Conservation (phyloP, 2,329 filamentous ascomycete genomes). For the Aspergillus texensis region DNA sequence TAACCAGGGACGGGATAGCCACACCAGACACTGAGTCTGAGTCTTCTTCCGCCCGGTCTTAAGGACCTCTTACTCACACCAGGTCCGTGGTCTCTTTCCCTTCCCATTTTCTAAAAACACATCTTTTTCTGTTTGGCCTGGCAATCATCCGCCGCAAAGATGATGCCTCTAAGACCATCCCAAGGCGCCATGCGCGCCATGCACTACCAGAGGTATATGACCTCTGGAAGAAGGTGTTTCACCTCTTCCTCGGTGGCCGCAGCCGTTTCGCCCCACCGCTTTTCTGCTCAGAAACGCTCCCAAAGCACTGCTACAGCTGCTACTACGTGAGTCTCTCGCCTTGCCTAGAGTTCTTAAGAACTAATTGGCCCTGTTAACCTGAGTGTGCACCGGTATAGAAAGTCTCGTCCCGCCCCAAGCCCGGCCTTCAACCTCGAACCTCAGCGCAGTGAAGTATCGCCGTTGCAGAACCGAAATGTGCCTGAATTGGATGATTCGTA, state of each 20-base stretch:
- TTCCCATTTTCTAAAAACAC: slow-evolving; percentile 15
- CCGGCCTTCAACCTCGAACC: slow-evolving; percentile 60
- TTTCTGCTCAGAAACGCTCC: slow-evolving; percentile 45
- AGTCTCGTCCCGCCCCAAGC: slow-evolving; percentile 63
- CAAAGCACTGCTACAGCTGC: slow-evolving; percentile 54
- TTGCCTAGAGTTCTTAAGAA: too few species aligned
- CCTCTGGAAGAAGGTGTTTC: slow-evolving; percentile 43
- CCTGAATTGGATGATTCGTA: slow-evolving; percentile 81
- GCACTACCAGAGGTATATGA: slow-evolving; percentile 44
- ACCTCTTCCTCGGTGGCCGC: slow-evolving; percentile 49
- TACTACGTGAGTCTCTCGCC: slow-evolving; percentile 54
- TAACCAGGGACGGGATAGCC: slow-evolving; percentile 15
- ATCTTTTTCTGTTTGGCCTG: slow-evolving; percentile 34
- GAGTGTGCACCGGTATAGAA: slow-evolving; percentile 39
- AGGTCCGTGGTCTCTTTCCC: slow-evolving; percentile 19
- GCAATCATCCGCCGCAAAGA: slow-evolving; percentile 40
- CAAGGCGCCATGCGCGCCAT: slow-evolving; percentile 52
- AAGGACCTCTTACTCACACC: slow-evolving; percentile 27
- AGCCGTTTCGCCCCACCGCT: slow-evolving; percentile 51
- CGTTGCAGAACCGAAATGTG: slow-evolving; percentile 62
- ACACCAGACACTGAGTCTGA: slow-evolving; percentile 15
- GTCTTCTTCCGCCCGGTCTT: slow-evolving; percentile 25
- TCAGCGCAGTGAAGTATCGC: slow-evolving; percentile 66
- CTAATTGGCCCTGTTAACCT: neutral
- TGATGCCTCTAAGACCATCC: slow-evolving; percentile 56